Evolutionary conservation across 2,329 filamentous ascomycete genomes (phyloP).

Genomic region (Diaporthe sp.): DNA sequence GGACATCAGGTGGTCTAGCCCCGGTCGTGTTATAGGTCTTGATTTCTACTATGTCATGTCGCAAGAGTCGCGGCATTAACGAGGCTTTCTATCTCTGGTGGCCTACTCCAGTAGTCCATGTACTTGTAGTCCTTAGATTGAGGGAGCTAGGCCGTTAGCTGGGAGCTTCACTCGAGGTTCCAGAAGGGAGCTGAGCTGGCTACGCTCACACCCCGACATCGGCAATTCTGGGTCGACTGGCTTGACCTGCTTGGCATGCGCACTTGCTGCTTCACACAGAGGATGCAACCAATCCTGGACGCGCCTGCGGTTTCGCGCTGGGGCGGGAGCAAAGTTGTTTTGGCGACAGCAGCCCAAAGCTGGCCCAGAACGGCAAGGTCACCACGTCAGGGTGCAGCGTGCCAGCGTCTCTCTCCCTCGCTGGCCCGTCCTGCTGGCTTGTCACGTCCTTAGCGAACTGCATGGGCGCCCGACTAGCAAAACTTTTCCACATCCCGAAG

Average conservation of each 20-base stretch:
- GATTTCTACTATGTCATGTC: neutral
- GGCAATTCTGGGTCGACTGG: constrained; percentile 6
- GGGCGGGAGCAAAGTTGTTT: constrained; percentile 21
- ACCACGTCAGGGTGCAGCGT: constrained; percentile 21
- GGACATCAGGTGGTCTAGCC: neutral
- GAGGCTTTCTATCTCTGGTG: constrained; percentile 23
- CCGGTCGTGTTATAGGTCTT: constrained; percentile 2
- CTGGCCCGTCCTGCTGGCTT: constrained; percentile 7
- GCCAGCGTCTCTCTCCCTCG: constrained; percentile 19
- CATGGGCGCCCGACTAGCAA: constrained; percentile 31
- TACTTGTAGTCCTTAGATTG: neutral
- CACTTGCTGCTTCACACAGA: constrained; percentile 33
- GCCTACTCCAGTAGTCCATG: neutral
- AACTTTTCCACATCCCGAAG: constrained; percentile 25
- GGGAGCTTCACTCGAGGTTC: constrained; percentile 25
- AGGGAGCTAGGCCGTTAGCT: constrained; percentile 8
- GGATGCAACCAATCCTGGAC: constrained; percentile 33
- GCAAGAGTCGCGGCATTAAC: constrained; percentile 22
- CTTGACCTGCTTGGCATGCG: constrained; percentile 9
- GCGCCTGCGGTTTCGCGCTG: constrained; percentile 36
- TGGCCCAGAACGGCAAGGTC: constrained; percentile 13
- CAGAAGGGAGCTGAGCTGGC: constrained; percentile 19
- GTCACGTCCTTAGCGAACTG: constrained; percentile 29
- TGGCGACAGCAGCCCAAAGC: constrained; percentile 16
- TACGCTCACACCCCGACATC: constrained; percentile 34